Base-by-base conservation (phyloP, 805 yeast species). In the Candida rishiriensis region DNA sequence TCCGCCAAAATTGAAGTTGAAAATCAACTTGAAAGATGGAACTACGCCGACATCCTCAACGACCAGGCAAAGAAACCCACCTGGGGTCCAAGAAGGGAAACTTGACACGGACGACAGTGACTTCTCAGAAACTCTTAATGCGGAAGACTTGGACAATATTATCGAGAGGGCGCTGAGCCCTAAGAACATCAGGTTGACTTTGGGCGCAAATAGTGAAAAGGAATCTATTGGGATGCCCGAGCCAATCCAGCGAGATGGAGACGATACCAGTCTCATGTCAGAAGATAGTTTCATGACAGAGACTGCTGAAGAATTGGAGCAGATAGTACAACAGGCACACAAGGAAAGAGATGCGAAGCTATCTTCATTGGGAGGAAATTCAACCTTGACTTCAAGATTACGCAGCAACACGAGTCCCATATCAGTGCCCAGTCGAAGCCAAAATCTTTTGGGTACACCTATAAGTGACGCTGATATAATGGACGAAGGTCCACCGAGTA, bases 11-110 rank as follows among this genome's bases (percentile, higher is more conserved):
- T 36, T 47, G 32, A 43, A 41, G 37, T 36, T 47, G 15, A 43
- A 39, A 17, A 47, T 47, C 12, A 43, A 47, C 13, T 39, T 47
- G 34, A 44, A 47, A 14, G 35, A 47, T 29, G 21, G 32, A 34
- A 42, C 35, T 16, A 44, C 16, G 10, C 16, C 34, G 12, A 34
- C 29, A 8, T 16, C 11, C 29, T 11, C 11, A 10, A 34, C 11
- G 8, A n/a, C 29, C 3, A 18, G 14, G 8, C n/a, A 17, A 10
- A 14, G 17, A 13, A 26, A 14, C 5, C 14, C 16, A 4, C 29
- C 40, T 10, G 30, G 11, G 10, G 29, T 12, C 11, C 12, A 29
- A 10, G 14, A 14, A 15, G 31, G 21, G 11, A 28, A 21, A 5
- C 4, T 21, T 5, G 26, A 21, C 7, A 21, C 26, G 7, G 26